Percentiles rank a stretch among this genome's conserved stretches.
Evolutionary conservation across 306 rosid genomes (phyloP).

Genomic region (Bauhinia variegata): DNA sequence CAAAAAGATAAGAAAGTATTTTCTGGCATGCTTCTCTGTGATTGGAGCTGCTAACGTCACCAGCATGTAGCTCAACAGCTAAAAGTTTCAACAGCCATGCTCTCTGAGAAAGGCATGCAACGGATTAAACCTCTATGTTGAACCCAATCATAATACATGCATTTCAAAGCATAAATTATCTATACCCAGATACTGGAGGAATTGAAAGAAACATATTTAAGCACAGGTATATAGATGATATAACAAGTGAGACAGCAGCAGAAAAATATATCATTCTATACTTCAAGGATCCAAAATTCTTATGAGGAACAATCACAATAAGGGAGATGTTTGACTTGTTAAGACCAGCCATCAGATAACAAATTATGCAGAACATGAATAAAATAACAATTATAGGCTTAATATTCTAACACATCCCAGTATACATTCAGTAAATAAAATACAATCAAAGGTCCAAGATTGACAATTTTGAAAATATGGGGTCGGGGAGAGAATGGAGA

Average conservation of each 20-base stretch:
- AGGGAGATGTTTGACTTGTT: neutral
- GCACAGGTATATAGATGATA: neutral
- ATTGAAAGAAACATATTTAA: conserved; percentile 6
- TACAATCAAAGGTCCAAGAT: neutral
- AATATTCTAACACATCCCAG: neutral
- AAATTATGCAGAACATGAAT: conserved; percentile 9
- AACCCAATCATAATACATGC: conserved; percentile 23
- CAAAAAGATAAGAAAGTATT: conserved; percentile 79
- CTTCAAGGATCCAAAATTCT: neutral
- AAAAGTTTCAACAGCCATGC: conserved; percentile 87
- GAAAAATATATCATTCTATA: neutral
- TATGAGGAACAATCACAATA: neutral
- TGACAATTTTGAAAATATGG: neutral
- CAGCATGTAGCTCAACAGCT: conserved; percentile 87
- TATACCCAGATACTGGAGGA: neutral
- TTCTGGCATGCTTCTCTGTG: conserved; percentile 73
- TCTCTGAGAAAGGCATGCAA: conserved; percentile 60
- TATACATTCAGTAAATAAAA: neutral
- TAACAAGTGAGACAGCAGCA: neutral
- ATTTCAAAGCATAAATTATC: conserved; percentile 6
- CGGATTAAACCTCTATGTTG: conserved; percentile 26
- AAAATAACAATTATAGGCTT: neutral
- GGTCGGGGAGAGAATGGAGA: conserved; percentile 19
- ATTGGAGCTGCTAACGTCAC: conserved; percentile 66
- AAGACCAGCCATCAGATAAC: neutral